These are phyloP conservation scores for Exobasidium rhododendri DNA, from an alignment of 1,284 basidiomycete genomes.

Conservation along the genomic window DNA sequence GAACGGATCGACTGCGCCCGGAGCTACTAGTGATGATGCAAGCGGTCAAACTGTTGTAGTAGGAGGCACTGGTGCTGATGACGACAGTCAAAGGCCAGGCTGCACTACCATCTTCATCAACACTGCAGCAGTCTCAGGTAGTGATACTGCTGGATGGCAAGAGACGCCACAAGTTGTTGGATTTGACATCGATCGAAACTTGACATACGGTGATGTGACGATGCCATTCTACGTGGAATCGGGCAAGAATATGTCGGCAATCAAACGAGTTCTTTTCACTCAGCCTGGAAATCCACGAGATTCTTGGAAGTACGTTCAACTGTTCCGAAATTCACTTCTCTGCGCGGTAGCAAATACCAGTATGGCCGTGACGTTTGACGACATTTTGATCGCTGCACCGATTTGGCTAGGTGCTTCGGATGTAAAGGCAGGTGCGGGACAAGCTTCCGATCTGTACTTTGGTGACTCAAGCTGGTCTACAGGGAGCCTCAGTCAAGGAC, in stretches of 20 bases:
- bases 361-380: background rate
- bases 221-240: constrained; percentile 36
- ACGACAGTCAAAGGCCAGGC: constrained; percentile 35
- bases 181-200: constrained; percentile 42
- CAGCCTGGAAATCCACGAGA: constrained; percentile 19
- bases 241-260: constrained; percentile 16
- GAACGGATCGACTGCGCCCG: constrained; percentile 39
- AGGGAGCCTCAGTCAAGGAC: constrained; percentile 31
- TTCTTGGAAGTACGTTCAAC: constrained; percentile 11
- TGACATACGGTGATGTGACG: constrained; percentile 24
- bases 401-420: constrained; percentile 10
- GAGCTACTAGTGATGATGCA: constrained; percentile 30
- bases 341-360: constrained; percentile 17
- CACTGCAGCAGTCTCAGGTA: constrained; percentile 35
- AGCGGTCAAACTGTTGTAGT: constrained; percentile 41
- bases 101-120: constrained; percentile 47
- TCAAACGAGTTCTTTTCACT: constrained; percentile 18
- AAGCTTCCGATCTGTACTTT: constrained; percentile 34
- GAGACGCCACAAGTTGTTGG: constrained; percentile 43
- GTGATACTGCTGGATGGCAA: constrained; percentile 34
- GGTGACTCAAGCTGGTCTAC: constrained; percentile 26
- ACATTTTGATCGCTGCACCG: constrained; percentile 24
- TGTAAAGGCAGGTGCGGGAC: constrained; percentile 28
- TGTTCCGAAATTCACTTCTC: constrained; percentile 17
- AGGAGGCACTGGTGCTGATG: constrained; percentile 31